Evolutionary conservation across 495 filamentous ascomycete species (phyloP).

Genomic region (Pyrenula massariospora): DNA sequence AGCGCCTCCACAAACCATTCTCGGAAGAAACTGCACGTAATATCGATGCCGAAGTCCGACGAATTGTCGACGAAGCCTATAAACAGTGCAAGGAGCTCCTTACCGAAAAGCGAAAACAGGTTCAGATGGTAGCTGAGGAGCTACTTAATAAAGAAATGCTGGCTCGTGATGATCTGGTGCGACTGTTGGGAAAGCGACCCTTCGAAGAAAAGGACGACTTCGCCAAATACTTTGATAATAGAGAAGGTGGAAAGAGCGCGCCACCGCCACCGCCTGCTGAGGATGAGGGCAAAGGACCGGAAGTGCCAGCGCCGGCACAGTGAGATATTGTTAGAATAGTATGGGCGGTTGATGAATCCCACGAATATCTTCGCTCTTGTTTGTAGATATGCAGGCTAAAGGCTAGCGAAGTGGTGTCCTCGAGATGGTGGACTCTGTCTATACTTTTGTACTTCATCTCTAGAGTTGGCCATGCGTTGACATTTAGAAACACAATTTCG

Average conservation of each 20-base stretch:
- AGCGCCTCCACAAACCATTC: slow-evolving; percentile 86
- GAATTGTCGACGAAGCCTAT: slow-evolving; percentile 85
- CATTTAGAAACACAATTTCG: too few species aligned
- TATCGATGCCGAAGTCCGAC: slow-evolving; percentile 82
- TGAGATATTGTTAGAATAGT: too few species aligned
- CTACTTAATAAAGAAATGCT: slow-evolving; percentile 84
- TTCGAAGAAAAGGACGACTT: slow-evolving; percentile 83
- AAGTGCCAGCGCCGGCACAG: background rate
- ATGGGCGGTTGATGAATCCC: too few species aligned
- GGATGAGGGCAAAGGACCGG: slow-evolving; percentile 9
- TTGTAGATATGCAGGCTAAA: too few species aligned
- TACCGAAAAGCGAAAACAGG: slow-evolving; percentile 71
- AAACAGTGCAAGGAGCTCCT: slow-evolving; percentile 77
- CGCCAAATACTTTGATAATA: slow-evolving; percentile 73
- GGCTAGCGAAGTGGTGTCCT: too few species aligned
- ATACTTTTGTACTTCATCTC: too few species aligned
- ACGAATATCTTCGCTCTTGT: too few species aligned
- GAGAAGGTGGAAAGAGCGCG: slow-evolving; percentile 32
- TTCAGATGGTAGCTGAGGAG: slow-evolving; percentile 88
- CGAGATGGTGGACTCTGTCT: too few species aligned
- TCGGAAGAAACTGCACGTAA: slow-evolving; percentile 82
- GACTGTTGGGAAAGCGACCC: slow-evolving; percentile 70
- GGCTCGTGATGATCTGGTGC: slow-evolving; percentile 77
- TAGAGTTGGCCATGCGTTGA: too few species aligned
- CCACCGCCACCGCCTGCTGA: slow-evolving; percentile 43